Evolutionary conservation across 768 basidiomycete genomes (phyloP), one percentile per base, ranked within the genome.

Genomic region (Calocybe gangraenosa): DNA sequence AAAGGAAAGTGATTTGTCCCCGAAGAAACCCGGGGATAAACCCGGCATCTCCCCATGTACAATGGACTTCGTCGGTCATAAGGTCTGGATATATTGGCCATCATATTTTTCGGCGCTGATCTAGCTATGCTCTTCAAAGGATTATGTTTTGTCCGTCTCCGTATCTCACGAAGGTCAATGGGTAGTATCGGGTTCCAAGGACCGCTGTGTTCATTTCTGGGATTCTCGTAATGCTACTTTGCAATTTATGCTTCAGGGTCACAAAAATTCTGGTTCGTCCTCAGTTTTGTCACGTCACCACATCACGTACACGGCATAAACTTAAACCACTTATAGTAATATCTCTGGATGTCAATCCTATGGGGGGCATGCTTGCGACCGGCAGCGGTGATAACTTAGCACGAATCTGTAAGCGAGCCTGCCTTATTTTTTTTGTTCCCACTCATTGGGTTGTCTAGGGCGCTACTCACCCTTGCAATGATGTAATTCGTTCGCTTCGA

Each of bases 201-300:
- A 99, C 62, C 87, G 96, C 7, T 88, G 92, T 1, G 93, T 99
- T 37, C 91, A 94, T 61, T 92, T 95, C 64, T 92, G 89, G 84
- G 90, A 94, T 60, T 80, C 88, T 37, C 73, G 78, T 49, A 77
- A 76, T 6, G 75, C 74, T 21, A 78, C 82, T 28, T 84, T 92
- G 57, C 94, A 98, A 62, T 86, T 91, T 58, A 91, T 95, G 84
- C 73, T 99, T 20, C 94, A 97, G 59, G 76, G 78, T 1, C 78
- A 79, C 51, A 78, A 76, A 55, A 78, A 79, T 48, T 73, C 71
- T 4, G 76, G 73, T 71, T 14, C 13, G 85, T 40, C 14, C 28
- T 30, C 37, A 14, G 15, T 40, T 32, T 14, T n/a, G 14, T 33
- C 11, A 10, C 34, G 14, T 44, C n/a, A 11, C 2, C 28, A 23